Percentiles rank a stretch among this genome's conserved stretches.
These are phyloP conservation scores for Ascochyta clinopodiicola DNA, from an alignment of 2,329 filamentous ascomycete genomes.

Conservation along the genomic window DNA sequence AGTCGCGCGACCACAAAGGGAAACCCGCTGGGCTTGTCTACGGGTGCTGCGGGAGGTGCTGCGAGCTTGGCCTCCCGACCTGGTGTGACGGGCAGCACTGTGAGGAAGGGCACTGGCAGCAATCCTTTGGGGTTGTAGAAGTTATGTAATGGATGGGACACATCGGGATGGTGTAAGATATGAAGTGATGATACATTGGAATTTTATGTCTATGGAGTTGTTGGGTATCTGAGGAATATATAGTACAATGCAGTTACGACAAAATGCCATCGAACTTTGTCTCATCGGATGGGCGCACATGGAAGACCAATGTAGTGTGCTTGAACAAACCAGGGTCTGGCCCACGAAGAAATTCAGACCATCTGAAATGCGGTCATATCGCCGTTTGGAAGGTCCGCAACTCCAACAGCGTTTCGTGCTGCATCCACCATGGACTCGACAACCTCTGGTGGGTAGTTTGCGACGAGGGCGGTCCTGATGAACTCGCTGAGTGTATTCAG, in stretches of 20 bases:
- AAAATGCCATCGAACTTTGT: neutral
- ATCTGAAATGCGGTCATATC: conserved; percentile 25
- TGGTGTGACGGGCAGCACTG: conserved; percentile 24
- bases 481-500: conserved; percentile 43
- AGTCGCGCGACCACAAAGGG: conserved; percentile 52
- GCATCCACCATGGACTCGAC: conserved; percentile 42
- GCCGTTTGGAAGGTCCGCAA: conserved; percentile 37
- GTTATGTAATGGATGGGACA: neutral
- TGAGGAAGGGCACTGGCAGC: conserved; percentile 45
- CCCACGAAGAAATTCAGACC: neutral
- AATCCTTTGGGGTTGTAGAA: conserved; percentile 53
- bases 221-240: conserved; percentile 22
- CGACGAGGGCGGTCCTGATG: conserved; percentile 36
- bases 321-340: neutral
- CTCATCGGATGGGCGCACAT: neutral
- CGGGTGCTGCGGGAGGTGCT: conserved; percentile 38
- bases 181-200: conserved; percentile 1
- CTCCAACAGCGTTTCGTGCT: conserved; percentile 32
- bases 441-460: conserved; percentile 26
- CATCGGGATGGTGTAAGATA: conserved; percentile 7
- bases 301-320: neutral
- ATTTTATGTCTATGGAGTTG: conserved; percentile 16
- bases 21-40: conserved; percentile 55
- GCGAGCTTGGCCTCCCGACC: conserved; percentile 32
- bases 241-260: neutral